Conservation (phyloP, 208 protist species). For the Willaertia magna region DNA sequence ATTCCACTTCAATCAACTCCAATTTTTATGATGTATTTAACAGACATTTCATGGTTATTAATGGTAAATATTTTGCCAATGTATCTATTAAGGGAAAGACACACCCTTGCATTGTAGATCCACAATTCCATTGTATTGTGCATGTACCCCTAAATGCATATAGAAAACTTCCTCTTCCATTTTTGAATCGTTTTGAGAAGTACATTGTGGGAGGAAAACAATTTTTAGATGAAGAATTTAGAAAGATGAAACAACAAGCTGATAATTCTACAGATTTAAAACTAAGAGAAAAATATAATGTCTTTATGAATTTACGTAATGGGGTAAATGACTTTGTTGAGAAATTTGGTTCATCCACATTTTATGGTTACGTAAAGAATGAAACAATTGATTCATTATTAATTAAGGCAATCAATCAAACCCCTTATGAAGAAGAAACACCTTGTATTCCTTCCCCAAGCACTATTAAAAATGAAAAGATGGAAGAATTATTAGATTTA, state of each 20-base stretch:
- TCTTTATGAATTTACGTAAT: neutral
- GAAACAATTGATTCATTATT: slow-evolving; percentile 14
- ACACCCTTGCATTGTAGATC: slow-evolving; percentile 26
- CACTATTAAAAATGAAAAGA: neutral
- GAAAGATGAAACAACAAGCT: neutral
- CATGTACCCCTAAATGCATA: slow-evolving; percentile 24
- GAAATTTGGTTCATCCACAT: neutral
- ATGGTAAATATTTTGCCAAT: slow-evolving; percentile 20
- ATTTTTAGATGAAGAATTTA: neutral
- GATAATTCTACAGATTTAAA: neutral
- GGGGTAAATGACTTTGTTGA: slow-evolving; percentile 19
- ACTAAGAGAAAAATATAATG: neutral
- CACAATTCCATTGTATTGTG: slow-evolving; percentile 33
- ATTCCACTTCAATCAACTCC: slow-evolving; percentile 16
- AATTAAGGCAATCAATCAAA: neutral
- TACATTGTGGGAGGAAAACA: neutral
- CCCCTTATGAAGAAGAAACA: neutral
- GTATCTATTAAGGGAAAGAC: slow-evolving; percentile 24
- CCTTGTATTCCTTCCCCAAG: neutral
- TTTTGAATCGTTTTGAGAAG: slow-evolving; percentile 40
- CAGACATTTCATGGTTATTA: slow-evolving; percentile 20
- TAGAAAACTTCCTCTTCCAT: slow-evolving; percentile 23
- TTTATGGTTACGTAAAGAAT: neutral
- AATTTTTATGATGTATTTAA: slow-evolving; percentile 47
- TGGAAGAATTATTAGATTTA: neutral